A percentile compares a stretch with the other conserved stretches of the same genome.
Evolutionary conservation across 148 eudicot species (phyloP).

Genomic region (Nyssa sinensis): DNA sequence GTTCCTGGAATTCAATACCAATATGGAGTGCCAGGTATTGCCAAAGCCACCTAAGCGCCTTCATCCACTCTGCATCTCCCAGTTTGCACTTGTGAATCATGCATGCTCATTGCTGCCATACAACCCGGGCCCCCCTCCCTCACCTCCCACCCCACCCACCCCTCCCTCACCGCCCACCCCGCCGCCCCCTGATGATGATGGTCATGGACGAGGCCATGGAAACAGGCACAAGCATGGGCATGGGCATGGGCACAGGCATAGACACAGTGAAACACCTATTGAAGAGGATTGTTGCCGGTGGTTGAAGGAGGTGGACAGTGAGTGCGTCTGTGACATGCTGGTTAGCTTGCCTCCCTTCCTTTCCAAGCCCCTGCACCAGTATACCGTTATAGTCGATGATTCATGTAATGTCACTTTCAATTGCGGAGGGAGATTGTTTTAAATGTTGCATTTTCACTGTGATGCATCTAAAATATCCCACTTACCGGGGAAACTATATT

Average conservation of each 20-base stretch:
- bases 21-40: constrained; percentile 28
- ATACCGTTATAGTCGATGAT: constrained; percentile 40
- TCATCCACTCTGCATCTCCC: constrained; percentile 57
- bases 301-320: constrained; percentile 52
- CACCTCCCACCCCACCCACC: constrained; percentile 23
- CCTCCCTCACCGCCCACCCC: constrained; percentile 24
- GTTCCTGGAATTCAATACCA: constrained; percentile 30
- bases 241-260: constrained; percentile 32
- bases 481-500: no score
- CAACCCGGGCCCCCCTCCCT: constrained; percentile 35
- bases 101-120: constrained; percentile 62
- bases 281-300: constrained; percentile 69
- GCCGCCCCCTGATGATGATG: neutral
- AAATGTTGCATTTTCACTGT: neutral
- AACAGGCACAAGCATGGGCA: constrained; percentile 23
- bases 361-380: constrained; percentile 55
- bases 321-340: constrained; percentile 67
- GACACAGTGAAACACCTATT: constrained; percentile 25
- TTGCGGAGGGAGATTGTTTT: constrained; percentile 47
- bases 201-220: neutral
- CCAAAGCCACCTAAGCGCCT: constrained; percentile 28
- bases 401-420: constrained; percentile 46
- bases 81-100: constrained; percentile 65
- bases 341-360: constrained; percentile 58
- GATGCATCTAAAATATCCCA: neutral